Conservation (phyloP, 2,329 filamentous ascomycete genomes). For the Aspergillus quadrilineatus region DNA sequence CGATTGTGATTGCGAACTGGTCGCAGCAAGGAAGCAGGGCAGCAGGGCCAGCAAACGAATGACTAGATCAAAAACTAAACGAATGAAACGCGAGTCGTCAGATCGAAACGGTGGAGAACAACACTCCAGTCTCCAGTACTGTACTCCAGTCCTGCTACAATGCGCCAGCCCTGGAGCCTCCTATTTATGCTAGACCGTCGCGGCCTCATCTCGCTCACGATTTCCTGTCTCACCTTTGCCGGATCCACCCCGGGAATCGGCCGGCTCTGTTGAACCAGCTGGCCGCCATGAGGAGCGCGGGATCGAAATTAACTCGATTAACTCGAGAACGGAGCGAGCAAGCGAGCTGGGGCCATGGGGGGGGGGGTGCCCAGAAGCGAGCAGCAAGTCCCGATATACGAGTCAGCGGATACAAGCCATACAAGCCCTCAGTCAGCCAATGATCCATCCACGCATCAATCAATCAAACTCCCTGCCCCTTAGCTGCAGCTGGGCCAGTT, state of each 20-base stretch:
- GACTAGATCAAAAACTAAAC: background rate
- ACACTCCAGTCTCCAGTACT: too few species aligned
- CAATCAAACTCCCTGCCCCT: too few species aligned
- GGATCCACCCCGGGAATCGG: constrained; percentile 4
- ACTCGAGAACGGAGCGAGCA: background rate
- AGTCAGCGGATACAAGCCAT: too few species aligned
- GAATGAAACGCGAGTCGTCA: background rate
- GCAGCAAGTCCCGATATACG: too few species aligned
- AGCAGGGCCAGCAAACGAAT: background rate
- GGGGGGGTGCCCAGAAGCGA: background rate
- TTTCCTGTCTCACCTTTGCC: constrained; percentile 9
- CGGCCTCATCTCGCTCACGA: background rate
- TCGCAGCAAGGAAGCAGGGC: background rate
- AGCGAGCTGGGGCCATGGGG: background rate
- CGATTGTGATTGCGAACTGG: background rate
- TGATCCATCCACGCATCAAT: too few species aligned
- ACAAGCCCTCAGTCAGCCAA: too few species aligned
- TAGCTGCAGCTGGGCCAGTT: background rate
- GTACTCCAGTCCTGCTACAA: constrained; percentile 3
- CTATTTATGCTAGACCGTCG: background rate
- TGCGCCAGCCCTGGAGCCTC: constrained; percentile 8
- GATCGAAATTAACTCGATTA: background rate
- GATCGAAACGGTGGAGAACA: background rate
- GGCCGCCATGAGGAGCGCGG: background rate
- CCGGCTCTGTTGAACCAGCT: background rate